A percentile compares a stretch with the other conserved stretches of the same genome.
These are phyloP conservation scores for Diplodia mutila DNA, from an alignment of 2,329 filamentous ascomycete genomes.

Conservation along the genomic window DNA sequence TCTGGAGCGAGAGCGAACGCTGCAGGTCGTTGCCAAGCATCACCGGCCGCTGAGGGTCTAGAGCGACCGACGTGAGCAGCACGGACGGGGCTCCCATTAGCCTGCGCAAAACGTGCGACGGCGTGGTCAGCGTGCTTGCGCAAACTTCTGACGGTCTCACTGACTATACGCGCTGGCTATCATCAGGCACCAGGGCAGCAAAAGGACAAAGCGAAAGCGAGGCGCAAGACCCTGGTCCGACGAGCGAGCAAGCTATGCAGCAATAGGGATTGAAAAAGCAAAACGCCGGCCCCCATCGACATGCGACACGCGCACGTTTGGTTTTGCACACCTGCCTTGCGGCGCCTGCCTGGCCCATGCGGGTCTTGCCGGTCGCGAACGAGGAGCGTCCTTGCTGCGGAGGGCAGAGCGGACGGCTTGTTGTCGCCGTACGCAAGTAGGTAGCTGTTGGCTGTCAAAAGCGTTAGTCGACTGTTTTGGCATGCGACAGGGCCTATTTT, in stretches of 20 bases:
- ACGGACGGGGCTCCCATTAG: not conserved
- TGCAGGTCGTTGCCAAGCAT: slow-evolving; percentile 20
- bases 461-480: not conserved
- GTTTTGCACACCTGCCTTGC: slow-evolving; percentile 16
- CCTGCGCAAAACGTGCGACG: slow-evolving; percentile 19
- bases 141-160: slow-evolving; percentile 18
- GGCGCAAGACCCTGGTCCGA: not conserved
- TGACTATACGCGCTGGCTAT: not conserved
- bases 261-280: slow-evolving; percentile 13
- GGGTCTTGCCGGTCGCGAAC: slow-evolving; percentile 10
- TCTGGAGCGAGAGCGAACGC: slow-evolving; percentile 7
- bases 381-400: slow-evolving; percentile 19
- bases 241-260: not conserved
- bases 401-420: not conserved
- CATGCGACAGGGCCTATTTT: slow-evolving; percentile 7
- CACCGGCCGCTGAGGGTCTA: slow-evolving; percentile 14
- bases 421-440: not conserved
- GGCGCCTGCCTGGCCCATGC: not conserved
- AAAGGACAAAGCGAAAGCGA: slow-evolving; percentile 7
- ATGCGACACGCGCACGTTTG: slow-evolving; percentile 19
- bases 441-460: not conserved
- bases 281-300: not conserved
- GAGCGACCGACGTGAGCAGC: not conserved
- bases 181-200: slow-evolving; percentile 18
- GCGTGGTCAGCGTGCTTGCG: slow-evolving; percentile 15